Evolutionary conservation across 495 filamentous ascomycete genomes (phyloP).

Genomic region (Cenococcum geophilum): DNA sequence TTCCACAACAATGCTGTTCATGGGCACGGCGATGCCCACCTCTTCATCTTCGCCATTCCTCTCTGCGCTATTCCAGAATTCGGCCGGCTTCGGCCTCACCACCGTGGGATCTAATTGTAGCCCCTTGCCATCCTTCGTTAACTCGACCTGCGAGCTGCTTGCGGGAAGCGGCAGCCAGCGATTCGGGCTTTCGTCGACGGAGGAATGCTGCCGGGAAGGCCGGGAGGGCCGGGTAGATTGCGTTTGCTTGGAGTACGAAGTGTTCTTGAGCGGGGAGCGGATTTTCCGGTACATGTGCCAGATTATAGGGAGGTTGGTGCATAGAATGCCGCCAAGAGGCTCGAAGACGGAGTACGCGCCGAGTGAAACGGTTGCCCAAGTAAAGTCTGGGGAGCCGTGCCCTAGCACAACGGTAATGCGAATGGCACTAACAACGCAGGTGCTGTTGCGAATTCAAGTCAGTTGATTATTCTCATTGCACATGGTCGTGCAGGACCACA

Average conservation of each 20-base stretch:
- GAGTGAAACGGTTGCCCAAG: conserved; percentile 41
- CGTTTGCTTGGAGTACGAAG: conserved; percentile 4
- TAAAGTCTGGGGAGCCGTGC: conserved; percentile 41
- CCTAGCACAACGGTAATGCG: conserved; percentile 41
- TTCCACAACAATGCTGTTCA: conserved; percentile 1
- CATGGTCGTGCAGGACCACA: not conserved
- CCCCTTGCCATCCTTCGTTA: not conserved
- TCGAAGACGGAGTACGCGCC: conserved; percentile 43
- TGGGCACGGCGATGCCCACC: not conserved
- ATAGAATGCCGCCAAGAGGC: conserved; percentile 43
- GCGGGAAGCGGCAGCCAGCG: conserved; percentile 2
- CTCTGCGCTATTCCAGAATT: conserved; percentile 22
- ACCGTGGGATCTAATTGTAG: not conserved
- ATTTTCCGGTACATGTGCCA: conserved; percentile 30
- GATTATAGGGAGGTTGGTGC: conserved; percentile 43
- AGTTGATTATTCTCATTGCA: not conserved
- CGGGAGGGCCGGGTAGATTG: conserved; percentile 13
- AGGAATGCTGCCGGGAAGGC: not conserved
- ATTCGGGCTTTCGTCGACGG: not conserved
- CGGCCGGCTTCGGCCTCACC: conserved; percentile 9
- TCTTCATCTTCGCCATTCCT: not conserved
- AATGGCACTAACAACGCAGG: conserved; percentile 40
- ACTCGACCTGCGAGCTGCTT: conserved; percentile 8
- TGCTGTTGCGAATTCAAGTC: conserved; percentile 21
- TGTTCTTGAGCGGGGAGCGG: conserved; percentile 5